These are phyloP conservation scores for Austroboletus festivus DNA, from an alignment of 768 basidiomycete species.

Conservation along the genomic window DNA sequence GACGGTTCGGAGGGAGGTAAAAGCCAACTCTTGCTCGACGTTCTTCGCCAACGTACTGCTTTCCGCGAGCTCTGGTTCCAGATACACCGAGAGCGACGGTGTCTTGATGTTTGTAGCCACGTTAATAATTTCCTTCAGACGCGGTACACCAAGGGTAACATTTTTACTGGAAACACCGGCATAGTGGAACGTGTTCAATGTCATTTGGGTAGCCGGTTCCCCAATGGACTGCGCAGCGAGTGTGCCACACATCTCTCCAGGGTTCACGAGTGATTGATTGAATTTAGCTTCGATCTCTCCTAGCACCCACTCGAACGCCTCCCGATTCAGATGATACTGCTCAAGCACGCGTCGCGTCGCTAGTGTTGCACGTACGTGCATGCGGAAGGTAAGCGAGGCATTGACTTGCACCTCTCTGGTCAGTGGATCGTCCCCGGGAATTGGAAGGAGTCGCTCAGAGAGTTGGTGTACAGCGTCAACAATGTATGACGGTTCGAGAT, in stretches of 20 bases:
- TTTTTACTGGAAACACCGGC: conserved; percentile 99
- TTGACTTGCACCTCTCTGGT: conserved; percentile 80
- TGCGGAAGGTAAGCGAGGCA: conserved; percentile 87
- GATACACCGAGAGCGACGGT: conserved; percentile 90
- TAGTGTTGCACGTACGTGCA: conserved; percentile 88
- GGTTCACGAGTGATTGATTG: conserved; percentile 87
- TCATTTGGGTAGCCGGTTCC: conserved; percentile 99
- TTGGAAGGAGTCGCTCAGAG: conserved; percentile 73
- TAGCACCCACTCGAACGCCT: conserved; percentile 97
- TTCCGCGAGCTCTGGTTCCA: conserved; percentile 65
- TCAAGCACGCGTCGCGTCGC: conserved; percentile 86
- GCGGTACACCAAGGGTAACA: conserved; percentile 98
- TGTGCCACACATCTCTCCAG: conserved; percentile 99
- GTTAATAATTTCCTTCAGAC: conserved; percentile 98
- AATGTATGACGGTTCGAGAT: conserved; percentile 85
- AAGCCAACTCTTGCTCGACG: conserved; percentile 91
- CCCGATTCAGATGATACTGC: conserved; percentile 80
- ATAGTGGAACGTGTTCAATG: conserved; percentile 99
- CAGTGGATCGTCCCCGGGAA: conserved; percentile 81
- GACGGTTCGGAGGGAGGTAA: conserved; percentile 89
- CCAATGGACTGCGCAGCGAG: conserved; percentile 98
- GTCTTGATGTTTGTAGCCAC: conserved; percentile 99
- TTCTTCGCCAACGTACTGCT: conserved; percentile 72
- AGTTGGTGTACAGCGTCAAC: conserved; percentile 76
- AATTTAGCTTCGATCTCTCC: conserved; percentile 95